phyloP scores from a whole-genome alignment of 805 yeast species.

The Metschnikowia rubicola region DNA sequence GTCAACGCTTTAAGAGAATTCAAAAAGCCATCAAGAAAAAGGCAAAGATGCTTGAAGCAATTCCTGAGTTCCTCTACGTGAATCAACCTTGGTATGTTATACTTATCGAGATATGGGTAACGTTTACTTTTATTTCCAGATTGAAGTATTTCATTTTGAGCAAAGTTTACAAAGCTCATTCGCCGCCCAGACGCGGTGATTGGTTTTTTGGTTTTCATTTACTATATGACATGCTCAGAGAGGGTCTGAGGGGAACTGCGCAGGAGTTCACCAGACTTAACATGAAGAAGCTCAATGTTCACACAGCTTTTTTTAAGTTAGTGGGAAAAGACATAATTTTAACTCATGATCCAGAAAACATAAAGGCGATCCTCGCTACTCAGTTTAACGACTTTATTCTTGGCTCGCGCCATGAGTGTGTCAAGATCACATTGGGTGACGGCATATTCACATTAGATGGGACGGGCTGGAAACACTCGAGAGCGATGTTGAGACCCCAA shows the following conservation, averaged over 20 bases:
- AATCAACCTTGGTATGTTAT: conserved; percentile 10
- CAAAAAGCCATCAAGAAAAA: background rate
- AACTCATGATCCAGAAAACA: conserved; percentile 23
- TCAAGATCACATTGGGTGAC: conserved; percentile 23
- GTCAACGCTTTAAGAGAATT: background rate
- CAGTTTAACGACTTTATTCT: conserved; percentile 25
- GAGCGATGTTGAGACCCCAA: conserved; percentile 29
- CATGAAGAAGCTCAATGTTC: conserved; percentile 2
- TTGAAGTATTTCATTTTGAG: conserved; percentile 1
- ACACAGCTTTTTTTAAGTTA: conserved; percentile 8
- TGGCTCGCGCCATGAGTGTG: conserved; percentile 22
- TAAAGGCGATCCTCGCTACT: conserved; percentile 28
- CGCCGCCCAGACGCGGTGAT: conserved; percentile 12
- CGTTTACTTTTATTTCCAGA: background rate
- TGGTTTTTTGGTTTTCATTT: conserved; percentile 11
- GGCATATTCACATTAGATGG: conserved; percentile 29
- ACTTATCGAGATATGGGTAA: conserved; percentile 2
- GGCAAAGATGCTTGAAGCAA: background rate
- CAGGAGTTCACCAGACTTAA: conserved; percentile 10
- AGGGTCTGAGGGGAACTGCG: conserved; percentile 8
- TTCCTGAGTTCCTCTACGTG: background rate
- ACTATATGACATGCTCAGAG: conserved; percentile 3
- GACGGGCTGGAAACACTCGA: conserved; percentile 27
- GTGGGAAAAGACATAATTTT: conserved; percentile 9
- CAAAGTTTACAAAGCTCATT: conserved; percentile 8